These are phyloP conservation scores for Vitis vinifera DNA, from an alignment of 164 flowering plant species.

Conservation along the genomic window ASM3070453v1 NC_081814.1:1420501-1421000, in stretches of 20 bases:
- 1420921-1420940: background rate
- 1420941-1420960: no score
- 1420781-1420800: conserved; percentile 69
- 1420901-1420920: background rate
- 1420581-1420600: conserved; percentile 69
- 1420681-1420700: conserved; percentile 36
- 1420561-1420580: conserved; percentile 71
- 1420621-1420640: conserved; percentile 85
- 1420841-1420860: background rate
- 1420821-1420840: background rate
- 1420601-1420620: conserved; percentile 86
- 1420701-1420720: conserved; percentile 21
- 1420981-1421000: no score
- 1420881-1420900: background rate
- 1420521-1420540: conserved; percentile 54
- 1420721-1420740: conserved; percentile 27
- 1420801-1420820: background rate
- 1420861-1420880: no score
- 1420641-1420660: conserved; percentile 62
- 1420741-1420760: conserved; percentile 80
- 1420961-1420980: no score
- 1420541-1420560: conserved; percentile 80
- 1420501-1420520: conserved; percentile 73
- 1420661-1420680: conserved; percentile 47
- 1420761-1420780: conserved; percentile 68